Evolutionary conservation across 2,329 filamentous ascomycete genomes (phyloP), one percentile per base, ranked within the genome.

Genomic region (Colletotrichum tofieldiae): DNA sequence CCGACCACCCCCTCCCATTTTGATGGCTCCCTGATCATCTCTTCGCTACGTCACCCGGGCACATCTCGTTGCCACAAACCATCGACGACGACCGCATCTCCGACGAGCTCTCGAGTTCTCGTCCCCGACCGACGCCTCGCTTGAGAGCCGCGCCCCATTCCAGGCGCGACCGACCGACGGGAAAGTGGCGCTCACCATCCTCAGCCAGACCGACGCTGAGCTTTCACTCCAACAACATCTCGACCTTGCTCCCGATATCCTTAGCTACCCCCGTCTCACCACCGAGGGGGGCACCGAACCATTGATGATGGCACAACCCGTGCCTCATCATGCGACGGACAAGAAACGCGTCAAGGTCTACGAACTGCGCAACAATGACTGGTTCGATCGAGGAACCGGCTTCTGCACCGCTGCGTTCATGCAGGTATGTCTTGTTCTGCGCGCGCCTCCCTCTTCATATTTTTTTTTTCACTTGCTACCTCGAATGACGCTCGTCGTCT

Each of bases 331-430:
- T 85, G 84, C 87, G 82, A 88, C 88, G 82, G 90, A 92, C 79
- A 90, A 87, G 84, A 91, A 89, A 83, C 89, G 96, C 88, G 96
- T 98, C 84, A 99, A 99, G 88, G 96, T 99, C 81, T 99, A 99
- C 84, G 96, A 98, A 87, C 90, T 99, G 79, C 94, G 94, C 83
- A 95, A 98, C 85, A 98, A 97, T 88, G 96, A 98, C 90, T 99
- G 96, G 96, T 98, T 96, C 82, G 96, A 99, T 85, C 90, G 96
- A 79, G 96, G 96, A 75, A 99, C 96, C 59, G 96, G 96, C 74
- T 98, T 98, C 83, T 98, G 96, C 82, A 94, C 91, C 72, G 95
- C 95, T 59, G 89, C 91, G 75, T 90, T 93, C 75, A 84, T 92
- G 75, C 89, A 91, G 82, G 93, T 96, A 90, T 82, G 93, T 82